Evolutionary conservation across 768 basidiomycete species (phyloP).

Genomic region (Guyanaporus albipodus): DNA sequence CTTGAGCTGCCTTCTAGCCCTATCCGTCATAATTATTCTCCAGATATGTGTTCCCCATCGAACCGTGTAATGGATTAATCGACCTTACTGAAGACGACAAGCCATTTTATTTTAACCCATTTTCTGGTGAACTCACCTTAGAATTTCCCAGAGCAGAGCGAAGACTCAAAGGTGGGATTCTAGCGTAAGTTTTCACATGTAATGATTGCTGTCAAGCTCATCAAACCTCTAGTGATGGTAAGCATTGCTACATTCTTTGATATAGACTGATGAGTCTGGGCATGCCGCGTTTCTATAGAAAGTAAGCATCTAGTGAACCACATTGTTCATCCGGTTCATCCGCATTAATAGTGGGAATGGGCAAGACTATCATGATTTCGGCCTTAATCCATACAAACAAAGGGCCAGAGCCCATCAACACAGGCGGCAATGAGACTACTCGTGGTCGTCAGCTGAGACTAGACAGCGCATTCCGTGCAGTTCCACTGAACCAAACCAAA

Average conservation of each 20-base stretch:
- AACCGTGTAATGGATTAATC: constrained; percentile 55
- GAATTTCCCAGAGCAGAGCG: constrained; percentile 79
- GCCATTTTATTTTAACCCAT: constrained; percentile 85
- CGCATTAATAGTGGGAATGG: constrained; percentile 76
- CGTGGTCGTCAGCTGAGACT: constrained; percentile 59
- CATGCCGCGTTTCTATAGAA: constrained; percentile 35
- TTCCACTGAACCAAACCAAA: constrained; percentile 30
- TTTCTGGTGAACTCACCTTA: constrained; percentile 85
- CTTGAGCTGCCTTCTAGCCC: neutral
- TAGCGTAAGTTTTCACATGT: constrained; percentile 59
- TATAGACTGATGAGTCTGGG: constrained; percentile 5
- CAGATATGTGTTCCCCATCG: constrained; percentile 72
- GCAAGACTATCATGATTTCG: constrained; percentile 92
- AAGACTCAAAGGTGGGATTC: constrained; percentile 79
- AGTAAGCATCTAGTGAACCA: constrained; percentile 36
- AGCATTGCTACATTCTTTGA: neutral
- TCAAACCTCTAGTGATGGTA: constrained; percentile 33
- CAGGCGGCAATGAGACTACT: constrained; percentile 23
- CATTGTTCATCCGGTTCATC: constrained; percentile 1
- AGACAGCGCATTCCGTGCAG: constrained; percentile 57
- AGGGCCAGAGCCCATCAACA: constrained; percentile 39
- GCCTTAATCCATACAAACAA: constrained; percentile 81
- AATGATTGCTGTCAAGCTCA: constrained; percentile 7
- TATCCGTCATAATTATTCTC: constrained; percentile 3
- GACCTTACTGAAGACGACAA: constrained; percentile 80